Conservation (phyloP, 305 asterid species). For the Stenogyne calaminthoides region DNA sequence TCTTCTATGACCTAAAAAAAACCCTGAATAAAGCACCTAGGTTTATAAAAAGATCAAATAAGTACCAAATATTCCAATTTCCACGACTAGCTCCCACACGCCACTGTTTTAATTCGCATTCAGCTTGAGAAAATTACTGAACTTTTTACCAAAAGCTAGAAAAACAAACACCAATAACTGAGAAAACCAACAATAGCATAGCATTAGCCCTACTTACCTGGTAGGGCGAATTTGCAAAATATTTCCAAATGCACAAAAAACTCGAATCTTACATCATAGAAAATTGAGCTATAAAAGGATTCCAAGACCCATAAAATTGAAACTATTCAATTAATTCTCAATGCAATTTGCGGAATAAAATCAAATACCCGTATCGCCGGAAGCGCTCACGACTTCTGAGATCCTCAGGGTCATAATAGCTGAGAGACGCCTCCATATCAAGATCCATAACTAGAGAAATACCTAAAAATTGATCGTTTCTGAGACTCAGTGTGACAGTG, state of each 20-base stretch:
- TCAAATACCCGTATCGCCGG: slow-evolving; percentile 85
- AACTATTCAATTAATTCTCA: background rate
- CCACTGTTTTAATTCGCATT: background rate
- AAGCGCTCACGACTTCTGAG: slow-evolving; percentile 75
- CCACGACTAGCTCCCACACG: background rate
- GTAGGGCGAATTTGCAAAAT: background rate
- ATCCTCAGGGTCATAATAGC: slow-evolving; percentile 73
- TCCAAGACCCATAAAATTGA: slow-evolving; percentile 9
- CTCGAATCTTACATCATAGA: background rate
- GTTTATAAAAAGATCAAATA: background rate
- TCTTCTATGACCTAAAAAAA: background rate
- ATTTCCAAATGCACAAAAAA: slow-evolving; percentile 17
- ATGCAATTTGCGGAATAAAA: background rate
- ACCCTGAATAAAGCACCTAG: background rate
- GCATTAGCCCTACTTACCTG: slow-evolving; percentile 5
- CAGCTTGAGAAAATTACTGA: background rate
- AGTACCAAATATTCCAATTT: background rate
- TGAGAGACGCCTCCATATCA: slow-evolving; percentile 75
- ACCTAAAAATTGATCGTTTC: background rate
- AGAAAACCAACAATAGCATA: background rate
- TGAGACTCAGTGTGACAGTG: background rate
- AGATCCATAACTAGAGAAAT: slow-evolving; percentile 47
- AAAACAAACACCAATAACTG: background rate
- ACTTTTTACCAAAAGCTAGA: background rate
- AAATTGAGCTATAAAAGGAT: background rate